Base-by-base conservation (phyloP, 768 basidiomycete species). In the Agaricus sinodeliciosus region DNA sequence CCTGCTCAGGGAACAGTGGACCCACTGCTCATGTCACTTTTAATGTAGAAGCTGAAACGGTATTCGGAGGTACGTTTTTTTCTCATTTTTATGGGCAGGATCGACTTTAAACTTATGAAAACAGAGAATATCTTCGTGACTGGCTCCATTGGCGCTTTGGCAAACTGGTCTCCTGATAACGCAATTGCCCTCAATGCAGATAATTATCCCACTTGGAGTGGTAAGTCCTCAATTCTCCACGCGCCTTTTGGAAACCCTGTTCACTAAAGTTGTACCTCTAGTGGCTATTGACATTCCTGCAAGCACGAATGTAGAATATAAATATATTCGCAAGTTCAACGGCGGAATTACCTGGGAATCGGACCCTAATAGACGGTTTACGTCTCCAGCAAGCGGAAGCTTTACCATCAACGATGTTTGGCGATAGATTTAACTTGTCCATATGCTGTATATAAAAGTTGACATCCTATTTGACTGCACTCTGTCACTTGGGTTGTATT, bases 41-140 rank as follows among this genome's bases (percentile, higher is more conserved):
- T 67, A 80, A 80, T 39, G 81, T 85, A n/a, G 42, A 74, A 4
- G 85, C 79, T 2, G 78, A 75, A 3, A 90, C 87, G 3, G 63
- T 69, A 6, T 66, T 65, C 15, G 85, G 85, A 59, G 82, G 85
- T 80, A 54, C 51, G 75, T 72, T 31, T 13, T 39, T 55, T 16
- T 34, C 7, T 9, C 41, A 3, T n/a, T 16, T 4, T 18, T 27
- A 18, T 45, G 13, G 39, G 19, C 11, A 15, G 46, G 22, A 28
- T 44, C 13, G 31, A 6, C 6, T 16, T 9, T 6, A 57, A 25
- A 51, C 15, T 15, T 31, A 51, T 22, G 11, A 26, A 35, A 8
- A 36, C 54, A 86, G 87, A 90, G 64, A 83, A 79, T 62, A 82
- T 90, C 47, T 87, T 77, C 60, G 60, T 90, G 51, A 77, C 79